Evolutionary conservation across 805 yeast species (phyloP), one percentile per base, ranked within the genome.

Genomic region (Isabelozyma rhagii): DNA sequence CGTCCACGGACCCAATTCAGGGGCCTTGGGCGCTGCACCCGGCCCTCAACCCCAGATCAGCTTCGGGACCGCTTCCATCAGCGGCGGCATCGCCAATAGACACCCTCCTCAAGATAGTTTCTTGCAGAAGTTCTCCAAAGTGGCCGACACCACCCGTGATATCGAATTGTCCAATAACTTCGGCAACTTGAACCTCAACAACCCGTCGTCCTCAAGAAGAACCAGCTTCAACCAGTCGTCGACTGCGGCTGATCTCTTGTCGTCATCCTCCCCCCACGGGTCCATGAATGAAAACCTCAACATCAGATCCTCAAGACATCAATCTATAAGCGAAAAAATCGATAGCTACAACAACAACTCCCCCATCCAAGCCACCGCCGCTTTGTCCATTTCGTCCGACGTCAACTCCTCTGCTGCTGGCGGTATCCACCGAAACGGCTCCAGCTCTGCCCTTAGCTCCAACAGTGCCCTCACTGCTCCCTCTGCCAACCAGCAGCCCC

Each of bases 111-210:
- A 68, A 48, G 77, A 71, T 15, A 71, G 80, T 45, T 84, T 84
- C 58, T 67, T 84, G 53, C 84, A 81, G 53, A 83, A 83, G 64
- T 84, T 84, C 58, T 72, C 85, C 6, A 71, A 82, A 2, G 85
- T 84, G 14, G 85, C 87, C 6, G 89, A 84, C 49, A 85, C 86
- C 44, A 84, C 90, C 0, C 72, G 86, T 57, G 90, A 84, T 55
- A 72, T 83, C 43, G 89, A 84, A 56, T 56, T 77, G 11, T 60
- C 77, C 17, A 70, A 71, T 47, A 77, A 75, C 10, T 59, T 80
- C 47, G 74, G 76, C n/a, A 62, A 72, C 8, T 17, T 27, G 29
- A 45, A 34, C 36, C 21, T 42, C 18, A 14, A 27, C 13, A 14
- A 6, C n/a, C 15, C 3, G 41, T 9, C 39, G 17, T 13, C 47